These are phyloP conservation scores for Mycena amicta DNA, from an alignment of 768 basidiomycete species.

Conservation along the genomic window DNA sequence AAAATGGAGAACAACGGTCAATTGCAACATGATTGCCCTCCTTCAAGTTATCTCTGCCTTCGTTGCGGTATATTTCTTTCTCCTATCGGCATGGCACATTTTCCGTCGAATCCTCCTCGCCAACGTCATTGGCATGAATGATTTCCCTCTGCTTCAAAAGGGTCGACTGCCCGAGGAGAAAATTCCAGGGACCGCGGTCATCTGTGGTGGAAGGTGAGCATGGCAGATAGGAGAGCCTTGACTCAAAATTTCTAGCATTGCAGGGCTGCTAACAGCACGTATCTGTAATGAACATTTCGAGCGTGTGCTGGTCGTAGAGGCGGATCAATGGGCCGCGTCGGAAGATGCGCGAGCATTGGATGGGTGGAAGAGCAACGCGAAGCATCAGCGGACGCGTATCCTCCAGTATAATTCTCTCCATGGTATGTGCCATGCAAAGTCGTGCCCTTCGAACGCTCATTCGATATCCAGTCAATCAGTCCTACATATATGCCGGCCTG, in stretches of 20 bases:
- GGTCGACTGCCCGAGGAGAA: neutral
- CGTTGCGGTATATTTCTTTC: neutral
- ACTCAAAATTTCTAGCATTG: too few species aligned
- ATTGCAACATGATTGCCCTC: too few species aligned
- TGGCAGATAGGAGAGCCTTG: too few species aligned
- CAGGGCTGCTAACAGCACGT: conserved; percentile 34
- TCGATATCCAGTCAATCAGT: conserved; percentile 17
- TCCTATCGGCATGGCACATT: neutral
- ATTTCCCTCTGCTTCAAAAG: neutral
- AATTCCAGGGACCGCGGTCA: conserved; percentile 10
- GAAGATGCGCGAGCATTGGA: conserved; percentile 22
- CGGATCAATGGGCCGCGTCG: conserved; percentile 30
- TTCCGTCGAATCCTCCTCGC: neutral
- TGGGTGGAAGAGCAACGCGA: conserved; percentile 17
- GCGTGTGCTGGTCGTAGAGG: conserved; percentile 33
- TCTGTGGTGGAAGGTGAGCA: conserved; percentile 20
- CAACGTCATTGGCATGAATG: neutral
- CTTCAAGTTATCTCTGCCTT: too few species aligned
- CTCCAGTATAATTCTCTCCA: conserved; percentile 31
- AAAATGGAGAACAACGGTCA: too few species aligned
- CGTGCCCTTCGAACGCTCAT: too few species aligned
- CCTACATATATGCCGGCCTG: conserved; percentile 16
- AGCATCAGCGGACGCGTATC: conserved; percentile 23
- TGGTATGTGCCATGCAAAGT: conserved; percentile 6
- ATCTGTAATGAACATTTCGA: conserved; percentile 37